phyloP scores from a whole-genome alignment of 306 rosid species.

The Lathyrus tuberosus region DNA sequence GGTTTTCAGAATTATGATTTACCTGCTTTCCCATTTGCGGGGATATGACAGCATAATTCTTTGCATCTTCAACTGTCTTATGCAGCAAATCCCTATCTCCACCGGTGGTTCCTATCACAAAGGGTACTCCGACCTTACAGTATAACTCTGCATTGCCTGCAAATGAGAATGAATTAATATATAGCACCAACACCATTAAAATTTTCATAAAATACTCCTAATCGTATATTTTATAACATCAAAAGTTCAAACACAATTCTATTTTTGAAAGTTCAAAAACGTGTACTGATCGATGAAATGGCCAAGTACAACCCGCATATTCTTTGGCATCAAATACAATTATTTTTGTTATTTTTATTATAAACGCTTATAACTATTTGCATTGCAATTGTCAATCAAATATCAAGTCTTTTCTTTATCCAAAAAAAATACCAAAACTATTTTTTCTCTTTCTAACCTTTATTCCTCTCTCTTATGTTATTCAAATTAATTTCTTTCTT shows the following conservation, averaged over 20 bases:
- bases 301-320: constrained; percentile 20
- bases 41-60: constrained; percentile 82
- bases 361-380: too few relatives aligned
- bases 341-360: too few relatives aligned
- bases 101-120: constrained; percentile 97
- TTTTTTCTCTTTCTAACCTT: too few relatives aligned
- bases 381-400: too few relatives aligned
- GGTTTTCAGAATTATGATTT: constrained; percentile 30
- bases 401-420: too few relatives aligned
- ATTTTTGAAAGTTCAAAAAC: constrained; percentile 2
- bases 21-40: constrained; percentile 99
- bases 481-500: too few relatives aligned
- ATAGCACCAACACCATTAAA: neutral
- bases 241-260: constrained; percentile 15
- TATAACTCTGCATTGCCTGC: constrained; percentile 85
- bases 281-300: constrained; percentile 15
- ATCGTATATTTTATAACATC: constrained; percentile 12
- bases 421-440: too few relatives aligned
- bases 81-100: constrained; percentile 73
- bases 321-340: constrained; percentile 11
- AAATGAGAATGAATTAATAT: constrained; percentile 24
- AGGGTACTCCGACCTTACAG: constrained; percentile 82
- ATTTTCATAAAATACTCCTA: constrained; percentile 19
- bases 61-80: constrained; percentile 75
- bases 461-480: too few relatives aligned